Evolutionary conservation across 2,329 filamentous ascomycete genomes (phyloP).

Genomic region (Biscogniauxia mediterranea): DNA sequence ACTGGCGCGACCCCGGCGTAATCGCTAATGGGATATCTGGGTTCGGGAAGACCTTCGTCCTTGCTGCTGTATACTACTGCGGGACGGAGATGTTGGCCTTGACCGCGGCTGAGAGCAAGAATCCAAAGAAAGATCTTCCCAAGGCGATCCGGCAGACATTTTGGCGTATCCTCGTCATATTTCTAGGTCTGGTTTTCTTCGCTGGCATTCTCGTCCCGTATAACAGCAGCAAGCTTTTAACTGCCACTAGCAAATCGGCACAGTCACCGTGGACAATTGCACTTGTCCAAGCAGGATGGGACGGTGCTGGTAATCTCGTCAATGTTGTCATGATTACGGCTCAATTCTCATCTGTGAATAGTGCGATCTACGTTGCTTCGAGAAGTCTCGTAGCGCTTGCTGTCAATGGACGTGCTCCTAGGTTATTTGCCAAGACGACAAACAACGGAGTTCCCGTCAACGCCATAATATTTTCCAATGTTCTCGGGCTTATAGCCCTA

Average conservation of each 20-base stretch:
- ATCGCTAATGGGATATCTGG: slow-evolving; percentile 36
- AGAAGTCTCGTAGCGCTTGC: slow-evolving; percentile 30
- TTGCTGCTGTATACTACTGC: slow-evolving; percentile 37
- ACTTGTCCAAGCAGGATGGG: slow-evolving; percentile 29
- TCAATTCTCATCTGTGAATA: slow-evolving; percentile 35
- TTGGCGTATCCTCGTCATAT: slow-evolving; percentile 33
- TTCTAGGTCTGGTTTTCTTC: slow-evolving; percentile 34
- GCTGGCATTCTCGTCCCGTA: slow-evolving; percentile 34
- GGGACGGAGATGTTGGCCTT: slow-evolving; percentile 38
- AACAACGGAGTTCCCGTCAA: slow-evolving; percentile 27
- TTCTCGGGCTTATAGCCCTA: slow-evolving; percentile 31
- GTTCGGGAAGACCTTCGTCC: slow-evolving; percentile 35
- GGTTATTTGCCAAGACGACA: slow-evolving; percentile 29
- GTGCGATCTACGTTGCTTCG: slow-evolving; percentile 32
- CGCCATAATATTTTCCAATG: slow-evolving; percentile 31
- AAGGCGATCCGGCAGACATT: slow-evolving; percentile 32
- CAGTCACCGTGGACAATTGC: slow-evolving; percentile 34
- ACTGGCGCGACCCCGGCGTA: slow-evolving; percentile 34
- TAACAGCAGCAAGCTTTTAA: slow-evolving; percentile 35
- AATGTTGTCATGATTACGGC: slow-evolving; percentile 37
- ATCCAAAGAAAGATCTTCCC: slow-evolving; percentile 32
- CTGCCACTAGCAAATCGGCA: slow-evolving; percentile 28
- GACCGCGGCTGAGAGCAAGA: slow-evolving; percentile 34
- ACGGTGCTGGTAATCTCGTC: slow-evolving; percentile 28
- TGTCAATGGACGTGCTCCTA: slow-evolving; percentile 25